phyloP scores from a whole-genome alignment of 2,329 filamentous ascomycete species.

The Triangularia setosa region DNA sequence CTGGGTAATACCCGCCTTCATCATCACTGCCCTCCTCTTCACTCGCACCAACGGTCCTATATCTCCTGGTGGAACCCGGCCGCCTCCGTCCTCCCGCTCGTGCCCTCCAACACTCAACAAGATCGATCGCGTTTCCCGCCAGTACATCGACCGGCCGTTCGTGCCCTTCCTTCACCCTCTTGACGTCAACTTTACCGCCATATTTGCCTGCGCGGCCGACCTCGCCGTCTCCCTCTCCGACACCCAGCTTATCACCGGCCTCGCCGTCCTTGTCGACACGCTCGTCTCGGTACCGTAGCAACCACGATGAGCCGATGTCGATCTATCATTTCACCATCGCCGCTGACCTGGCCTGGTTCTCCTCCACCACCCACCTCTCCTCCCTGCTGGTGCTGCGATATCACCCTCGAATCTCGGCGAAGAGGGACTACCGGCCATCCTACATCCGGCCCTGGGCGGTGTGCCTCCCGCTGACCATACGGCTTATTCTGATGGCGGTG shows the following conservation, averaged over 20 bases:
- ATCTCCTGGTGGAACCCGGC: background rate
- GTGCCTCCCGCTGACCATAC: background rate
- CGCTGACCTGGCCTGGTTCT: slow-evolving; percentile 28
- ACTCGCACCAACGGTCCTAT: background rate
- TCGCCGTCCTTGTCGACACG: slow-evolving; percentile 20
- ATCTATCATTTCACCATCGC: slow-evolving; percentile 27
- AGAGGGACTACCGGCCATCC: background rate
- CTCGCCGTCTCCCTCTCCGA: slow-evolving; percentile 25
- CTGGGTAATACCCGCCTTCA: slow-evolving; percentile 9
- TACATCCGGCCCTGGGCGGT: background rate
- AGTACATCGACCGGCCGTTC: background rate
- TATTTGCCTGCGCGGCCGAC: slow-evolving; percentile 16
- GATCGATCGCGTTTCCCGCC: background rate
- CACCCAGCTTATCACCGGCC: slow-evolving; percentile 26
- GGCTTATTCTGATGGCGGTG: background rate
- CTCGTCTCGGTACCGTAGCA: slow-evolving; percentile 11
- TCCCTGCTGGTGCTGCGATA: slow-evolving; percentile 18
- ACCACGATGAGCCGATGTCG: slow-evolving; percentile 17
- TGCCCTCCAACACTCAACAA: background rate
- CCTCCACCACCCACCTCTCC: slow-evolving; percentile 23
- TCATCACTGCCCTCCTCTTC: slow-evolving; percentile 3
- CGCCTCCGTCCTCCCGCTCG: background rate
- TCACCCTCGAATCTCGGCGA: background rate
- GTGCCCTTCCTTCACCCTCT: background rate
- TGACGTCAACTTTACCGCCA: background rate